Percentiles rank a stretch among this genome's conserved stretches.
phyloP scores from a whole-genome alignment of 257 asterid species.

The Gardenia jasminoides region DNA sequence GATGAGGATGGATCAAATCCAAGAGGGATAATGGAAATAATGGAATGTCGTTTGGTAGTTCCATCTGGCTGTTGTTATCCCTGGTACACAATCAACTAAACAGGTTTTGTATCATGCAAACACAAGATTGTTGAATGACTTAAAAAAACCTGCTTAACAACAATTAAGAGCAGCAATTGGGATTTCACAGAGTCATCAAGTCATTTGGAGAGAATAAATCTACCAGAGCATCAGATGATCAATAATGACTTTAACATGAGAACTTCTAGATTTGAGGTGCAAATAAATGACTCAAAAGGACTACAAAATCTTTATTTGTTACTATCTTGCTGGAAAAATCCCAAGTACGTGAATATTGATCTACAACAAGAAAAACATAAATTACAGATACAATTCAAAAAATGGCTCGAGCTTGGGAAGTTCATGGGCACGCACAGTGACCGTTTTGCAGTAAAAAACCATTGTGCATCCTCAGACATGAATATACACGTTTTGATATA shows the following conservation, averaged over 20 bases:
- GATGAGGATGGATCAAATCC: no score
- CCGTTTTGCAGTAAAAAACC: conserved; percentile 10
- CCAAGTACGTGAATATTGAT: conserved; percentile 6
- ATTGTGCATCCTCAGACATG: no score
- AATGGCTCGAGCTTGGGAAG: neutral
- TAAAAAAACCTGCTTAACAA: neutral
- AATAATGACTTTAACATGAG: neutral
- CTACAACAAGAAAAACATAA: neutral
- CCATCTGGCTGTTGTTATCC: neutral
- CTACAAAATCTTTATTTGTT: neutral
- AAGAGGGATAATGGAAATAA: neutral
- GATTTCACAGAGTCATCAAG: neutral
- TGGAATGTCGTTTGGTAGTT: neutral
- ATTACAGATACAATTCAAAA: conserved; percentile 3
- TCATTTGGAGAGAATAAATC: neutral
- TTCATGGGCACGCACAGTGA: neutral
- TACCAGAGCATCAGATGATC: neutral
- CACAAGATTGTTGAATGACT: neutral
- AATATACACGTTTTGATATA: no score
- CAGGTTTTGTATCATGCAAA: neutral
- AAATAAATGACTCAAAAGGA: neutral
- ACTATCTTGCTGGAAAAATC: conserved; percentile 6
- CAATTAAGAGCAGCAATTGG: neutral
- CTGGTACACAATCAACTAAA: neutral
- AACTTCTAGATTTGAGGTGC: neutral